Conservation (phyloP, 2,329 filamentous ascomycete species). For the Cordyceps fumosorosea region DNA sequence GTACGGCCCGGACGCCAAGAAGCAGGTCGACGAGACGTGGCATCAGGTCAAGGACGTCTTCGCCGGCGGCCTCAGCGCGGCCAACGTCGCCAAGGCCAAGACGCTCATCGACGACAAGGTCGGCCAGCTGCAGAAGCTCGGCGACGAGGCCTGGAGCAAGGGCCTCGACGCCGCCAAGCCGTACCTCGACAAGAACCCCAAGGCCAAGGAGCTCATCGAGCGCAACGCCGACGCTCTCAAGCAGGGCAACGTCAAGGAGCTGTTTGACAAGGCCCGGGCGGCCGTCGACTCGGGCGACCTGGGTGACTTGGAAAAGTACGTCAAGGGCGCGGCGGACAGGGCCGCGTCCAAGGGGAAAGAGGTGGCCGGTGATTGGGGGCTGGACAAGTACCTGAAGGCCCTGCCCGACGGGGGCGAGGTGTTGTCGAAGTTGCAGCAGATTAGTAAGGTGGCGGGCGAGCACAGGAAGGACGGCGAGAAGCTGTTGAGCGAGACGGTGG, state of each 20-base stretch:
- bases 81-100: constrained; percentile 48
- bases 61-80: constrained; percentile 50
- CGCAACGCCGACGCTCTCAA: constrained; percentile 63
- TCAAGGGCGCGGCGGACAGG: constrained; percentile 25
- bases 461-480: constrained; percentile 64
- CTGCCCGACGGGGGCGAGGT: constrained; percentile 60
- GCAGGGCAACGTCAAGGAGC: constrained; percentile 56
- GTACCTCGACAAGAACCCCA: constrained; percentile 68
- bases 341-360: constrained; percentile 13
- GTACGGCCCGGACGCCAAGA: constrained; percentile 70
- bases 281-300: constrained; percentile 56
- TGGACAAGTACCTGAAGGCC: constrained; percentile 59
- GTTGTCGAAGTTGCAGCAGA: constrained; percentile 56
- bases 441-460: constrained; percentile 59
- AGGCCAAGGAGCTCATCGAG: constrained; percentile 66
- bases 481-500: constrained; percentile 60
- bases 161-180: constrained; percentile 65
- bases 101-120: constrained; percentile 64
- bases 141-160: constrained; percentile 67
- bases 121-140: constrained; percentile 63
- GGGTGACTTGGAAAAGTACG: constrained; percentile 33
- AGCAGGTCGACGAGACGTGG: constrained; percentile 69
- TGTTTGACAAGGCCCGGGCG: constrained; percentile 56
- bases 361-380: constrained; percentile 24
- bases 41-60: constrained; percentile 62